Percentiles rank a stretch among this genome's conserved stretches.
Evolutionary conservation across 2,329 filamentous ascomycete genomes (phyloP).

Genomic region (Gaeumannomyces sp.): DNA sequence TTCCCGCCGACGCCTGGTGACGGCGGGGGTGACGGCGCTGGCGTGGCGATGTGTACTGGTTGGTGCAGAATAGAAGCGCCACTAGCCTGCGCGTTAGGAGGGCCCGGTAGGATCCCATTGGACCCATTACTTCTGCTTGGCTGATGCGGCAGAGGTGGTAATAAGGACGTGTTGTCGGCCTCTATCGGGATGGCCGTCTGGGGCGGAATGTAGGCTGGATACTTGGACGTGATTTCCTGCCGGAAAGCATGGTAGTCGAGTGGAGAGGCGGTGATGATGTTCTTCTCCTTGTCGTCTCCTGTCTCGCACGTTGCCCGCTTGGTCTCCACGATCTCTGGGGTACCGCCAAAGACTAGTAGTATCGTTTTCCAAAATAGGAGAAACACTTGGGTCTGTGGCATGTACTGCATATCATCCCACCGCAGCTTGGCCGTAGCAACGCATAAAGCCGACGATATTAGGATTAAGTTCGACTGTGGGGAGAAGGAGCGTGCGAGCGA

Average conservation of each 20-base stretch:
- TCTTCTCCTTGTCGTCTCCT: conserved; percentile 55
- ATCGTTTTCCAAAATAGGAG: conserved; percentile 90
- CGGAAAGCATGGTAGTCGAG: conserved; percentile 94
- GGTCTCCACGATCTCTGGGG: conserved; percentile 62
- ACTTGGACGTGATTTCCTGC: conserved; percentile 96
- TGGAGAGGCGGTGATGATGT: conserved; percentile 86
- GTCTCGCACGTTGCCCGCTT: conserved; percentile 67
- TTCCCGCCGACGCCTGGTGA: conserved; percentile 84
- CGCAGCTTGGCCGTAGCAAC: conserved; percentile 61
- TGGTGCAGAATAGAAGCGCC: conserved; percentile 85
- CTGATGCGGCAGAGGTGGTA: conserved; percentile 78
- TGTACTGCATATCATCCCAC: conserved; percentile 62
- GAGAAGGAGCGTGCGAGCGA: not conserved
- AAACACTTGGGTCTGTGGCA: conserved; percentile 65
- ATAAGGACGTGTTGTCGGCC: conserved; percentile 81
- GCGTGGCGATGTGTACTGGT: conserved; percentile 97
- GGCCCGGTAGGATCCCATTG: conserved; percentile 55
- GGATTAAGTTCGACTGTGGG: conserved; percentile 53
- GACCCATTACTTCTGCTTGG: conserved; percentile 54
- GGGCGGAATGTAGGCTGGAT: conserved; percentile 91
- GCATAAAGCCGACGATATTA: conserved; percentile 63
- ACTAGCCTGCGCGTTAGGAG: conserved; percentile 46
- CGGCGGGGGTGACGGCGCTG: conserved; percentile 89
- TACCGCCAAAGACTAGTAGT: conserved; percentile 77
- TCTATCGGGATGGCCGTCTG: conserved; percentile 78